Percentiles rank a stretch among this genome's conserved stretches.
These are phyloP conservation scores for Parvularia atlantis DNA, from an alignment of 78 protist species.

Conservation along the genomic window DNA sequence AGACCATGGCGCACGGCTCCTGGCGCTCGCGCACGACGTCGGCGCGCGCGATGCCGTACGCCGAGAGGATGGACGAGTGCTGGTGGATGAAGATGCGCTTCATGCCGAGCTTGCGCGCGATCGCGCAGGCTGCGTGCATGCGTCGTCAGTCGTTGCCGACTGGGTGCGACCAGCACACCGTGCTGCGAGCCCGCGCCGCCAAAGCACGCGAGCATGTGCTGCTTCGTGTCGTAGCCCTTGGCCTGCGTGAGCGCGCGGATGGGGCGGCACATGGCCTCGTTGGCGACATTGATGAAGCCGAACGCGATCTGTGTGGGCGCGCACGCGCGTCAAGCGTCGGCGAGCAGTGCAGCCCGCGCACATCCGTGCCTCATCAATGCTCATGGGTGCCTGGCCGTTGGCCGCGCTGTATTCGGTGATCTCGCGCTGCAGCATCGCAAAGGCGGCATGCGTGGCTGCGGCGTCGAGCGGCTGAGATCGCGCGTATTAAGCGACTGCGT, in stretches of 20 bases:
- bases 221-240: conserved; percentile 52
- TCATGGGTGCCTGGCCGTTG: background rate
- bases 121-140: conserved; percentile 85
- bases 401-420: conserved; percentile 5
- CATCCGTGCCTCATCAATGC: background rate
- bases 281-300: conserved; percentile 83
- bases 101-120: conserved; percentile 79
- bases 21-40: conserved; percentile 45
- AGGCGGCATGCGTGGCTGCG: conserved; percentile 19
- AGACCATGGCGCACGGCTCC: conserved; percentile 12
- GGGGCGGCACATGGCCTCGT: conserved; percentile 90
- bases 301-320: conserved; percentile 67
- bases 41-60: conserved; percentile 81
- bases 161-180: no score
- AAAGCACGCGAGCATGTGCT: conserved; percentile 74
- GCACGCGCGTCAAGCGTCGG: background rate
- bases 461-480: conserved; percentile 78
- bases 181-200: conserved; percentile 98
- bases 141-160: no score
- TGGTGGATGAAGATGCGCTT: conserved; percentile 56
- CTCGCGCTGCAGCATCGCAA: conserved; percentile 32
- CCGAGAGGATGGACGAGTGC: conserved; percentile 70
- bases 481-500: no score
- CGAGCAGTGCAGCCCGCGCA: conserved; percentile 3
- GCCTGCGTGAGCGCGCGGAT: conserved; percentile 75